Percentiles rank a stretch among this genome's conserved stretches.
phyloP scores from a whole-genome alignment of 208 protist genomes.

The Naegleria lovaniensis region DNA sequence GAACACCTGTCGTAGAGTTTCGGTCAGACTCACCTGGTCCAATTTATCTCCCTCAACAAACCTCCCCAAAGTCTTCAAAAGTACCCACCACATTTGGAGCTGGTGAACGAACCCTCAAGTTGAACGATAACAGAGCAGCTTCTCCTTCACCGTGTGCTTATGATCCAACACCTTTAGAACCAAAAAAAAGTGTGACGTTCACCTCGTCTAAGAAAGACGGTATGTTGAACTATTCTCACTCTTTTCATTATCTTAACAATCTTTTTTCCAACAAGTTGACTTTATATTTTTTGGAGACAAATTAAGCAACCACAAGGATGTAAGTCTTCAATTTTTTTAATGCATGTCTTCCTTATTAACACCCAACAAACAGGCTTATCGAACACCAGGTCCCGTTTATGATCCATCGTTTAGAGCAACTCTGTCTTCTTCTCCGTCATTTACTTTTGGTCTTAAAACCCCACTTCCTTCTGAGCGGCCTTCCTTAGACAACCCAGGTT shows the following conservation, averaged over 20 bases:
- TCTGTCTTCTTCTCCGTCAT: neutral
- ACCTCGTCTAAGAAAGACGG: neutral
- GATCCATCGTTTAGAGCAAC: neutral
- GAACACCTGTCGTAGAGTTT: neutral
- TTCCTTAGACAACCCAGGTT: neutral
- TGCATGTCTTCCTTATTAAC: neutral
- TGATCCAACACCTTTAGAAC: neutral
- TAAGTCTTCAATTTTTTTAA: neutral
- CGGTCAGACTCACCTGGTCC: neutral
- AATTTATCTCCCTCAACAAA: neutral
- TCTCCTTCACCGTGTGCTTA: neutral
- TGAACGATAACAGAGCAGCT: neutral
- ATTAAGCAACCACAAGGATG: neutral
- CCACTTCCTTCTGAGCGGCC: neutral
- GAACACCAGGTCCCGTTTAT: neutral
- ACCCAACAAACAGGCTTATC: neutral
- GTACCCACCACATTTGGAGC: neutral
- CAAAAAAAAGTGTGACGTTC: neutral
- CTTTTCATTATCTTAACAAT: too few relatives aligned
- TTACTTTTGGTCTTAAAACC: neutral
- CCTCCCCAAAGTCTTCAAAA: neutral
- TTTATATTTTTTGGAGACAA: neutral
- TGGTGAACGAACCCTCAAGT: neutral
- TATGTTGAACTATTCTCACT: neutral
- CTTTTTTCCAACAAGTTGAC: neutral